Evolutionary conservation across 2,329 filamentous ascomycete genomes (phyloP), one percentile per base, ranked within the genome.

Genomic region (Penicillium sp.): DNA sequence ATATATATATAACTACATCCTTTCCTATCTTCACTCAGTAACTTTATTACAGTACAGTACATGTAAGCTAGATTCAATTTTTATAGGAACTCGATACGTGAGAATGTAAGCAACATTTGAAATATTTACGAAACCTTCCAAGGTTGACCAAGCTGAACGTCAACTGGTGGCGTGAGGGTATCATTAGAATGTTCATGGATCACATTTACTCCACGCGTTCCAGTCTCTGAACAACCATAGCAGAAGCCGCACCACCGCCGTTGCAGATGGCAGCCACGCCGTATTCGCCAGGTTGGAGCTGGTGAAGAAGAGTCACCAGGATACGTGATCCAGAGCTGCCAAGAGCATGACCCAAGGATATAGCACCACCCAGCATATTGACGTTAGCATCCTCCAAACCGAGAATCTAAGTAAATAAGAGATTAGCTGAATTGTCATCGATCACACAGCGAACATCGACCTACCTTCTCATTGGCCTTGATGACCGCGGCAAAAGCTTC

Each of bases 261-360:
- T 99, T 99, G 79, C 95, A 98, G 59, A 99, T 98, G 3, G 93
- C 93, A 16, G 93, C 95, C 63, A 93, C 90, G 53, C 95, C 95
- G 72, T 97, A 98, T 78, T 99, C 90, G 35, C 93, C 93, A 41
- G 89, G 86, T 80, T 96, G 88, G 60, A 98, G 81, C 77, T 97
- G 93, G 75, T 98, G 93, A 59, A 98, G 81, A 60, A 98, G 78
- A 0, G 93, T 96, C 1, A 91, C 91, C 57, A 98, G 79, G 63
- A 98, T 97, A 60, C 93, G 86, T 24, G 91, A 93, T 14, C 93
- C 93, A 1, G 93, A 97, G 82, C 92, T 97, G 19, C 93, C 93
- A 2, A 98, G 81, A 5, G 93, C 93, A 71, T 98, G 93, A 21
- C 93, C 93, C 2, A 97, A 80, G 0, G 93, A 91, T 68, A 98